These are phyloP conservation scores for Trichopus zeylanicus DNA, from an alignment of 116 monocot genomes.

Conservation along the genomic window DNA sequence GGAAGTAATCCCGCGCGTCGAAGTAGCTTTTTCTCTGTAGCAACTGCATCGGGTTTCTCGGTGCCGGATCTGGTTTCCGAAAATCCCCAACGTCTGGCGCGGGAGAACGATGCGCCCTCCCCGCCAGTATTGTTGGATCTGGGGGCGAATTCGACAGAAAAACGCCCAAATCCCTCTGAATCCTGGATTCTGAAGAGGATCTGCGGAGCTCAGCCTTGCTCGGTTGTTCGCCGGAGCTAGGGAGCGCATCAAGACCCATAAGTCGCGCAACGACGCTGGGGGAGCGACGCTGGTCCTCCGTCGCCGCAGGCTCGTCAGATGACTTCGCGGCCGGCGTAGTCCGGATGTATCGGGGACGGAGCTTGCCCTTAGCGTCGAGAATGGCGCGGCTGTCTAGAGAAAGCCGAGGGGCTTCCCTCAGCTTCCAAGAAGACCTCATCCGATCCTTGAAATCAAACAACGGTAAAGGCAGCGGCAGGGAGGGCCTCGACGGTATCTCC, in stretches of 20 bases:
- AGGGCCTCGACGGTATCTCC: conserved; percentile 24
- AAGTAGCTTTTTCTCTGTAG: conserved; percentile 50
- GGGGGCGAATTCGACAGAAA: too few relatives aligned
- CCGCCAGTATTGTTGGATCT: background rate
- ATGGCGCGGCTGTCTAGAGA: conserved; percentile 86
- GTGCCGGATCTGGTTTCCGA: conserved; percentile 11
- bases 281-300: conserved; percentile 42
- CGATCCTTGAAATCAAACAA: conserved; percentile 60
- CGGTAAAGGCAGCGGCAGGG: conserved; percentile 27
- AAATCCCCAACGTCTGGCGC: background rate
- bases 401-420: conserved; percentile 67
- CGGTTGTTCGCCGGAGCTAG: conserved; percentile 11
- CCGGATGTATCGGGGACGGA: conserved; percentile 53
- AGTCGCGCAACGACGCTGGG: conserved; percentile 84
- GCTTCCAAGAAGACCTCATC: conserved; percentile 55
- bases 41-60: background rate
- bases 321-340: conserved; percentile 13
- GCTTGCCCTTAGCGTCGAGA: conserved; percentile 33
- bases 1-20: conserved; percentile 66
- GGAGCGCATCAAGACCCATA: conserved; percentile 86
- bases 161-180: conserved; percentile 30
- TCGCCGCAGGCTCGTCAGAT: conserved; percentile 12
- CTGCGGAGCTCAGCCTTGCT: conserved; percentile 42
- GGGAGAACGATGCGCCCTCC: conserved; percentile 1
- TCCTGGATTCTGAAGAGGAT: conserved; percentile 78